These are phyloP conservation scores for Exophiala viscosa DNA, from an alignment of 2,329 filamentous ascomycete genomes.

Conservation along the genomic window DNA sequence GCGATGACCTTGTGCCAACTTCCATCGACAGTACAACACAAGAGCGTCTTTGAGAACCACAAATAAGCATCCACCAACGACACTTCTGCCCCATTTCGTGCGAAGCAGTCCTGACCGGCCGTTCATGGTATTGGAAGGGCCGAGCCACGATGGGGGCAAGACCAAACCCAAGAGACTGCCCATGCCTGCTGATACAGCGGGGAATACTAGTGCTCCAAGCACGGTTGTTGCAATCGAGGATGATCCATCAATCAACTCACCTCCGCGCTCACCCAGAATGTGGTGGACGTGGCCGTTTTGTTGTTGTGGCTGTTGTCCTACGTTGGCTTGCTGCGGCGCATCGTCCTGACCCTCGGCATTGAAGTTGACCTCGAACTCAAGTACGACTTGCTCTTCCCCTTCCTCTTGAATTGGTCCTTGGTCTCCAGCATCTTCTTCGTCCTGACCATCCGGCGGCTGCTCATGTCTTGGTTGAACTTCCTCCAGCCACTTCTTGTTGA, in stretches of 20 bases:
- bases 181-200: constrained; percentile 71
- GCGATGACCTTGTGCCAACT: constrained; percentile 45
- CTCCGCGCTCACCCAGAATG: constrained; percentile 37
- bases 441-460: constrained; percentile 32
- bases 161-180: constrained; percentile 69
- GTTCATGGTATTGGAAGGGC: constrained; percentile 36
- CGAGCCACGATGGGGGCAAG: constrained; percentile 67
- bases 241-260: constrained; percentile 52
- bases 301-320: constrained; percentile 12
- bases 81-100: constrained; percentile 80
- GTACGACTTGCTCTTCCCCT: constrained; percentile 12
- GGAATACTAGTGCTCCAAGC: constrained; percentile 72
- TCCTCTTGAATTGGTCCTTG: constrained; percentile 33
- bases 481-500: constrained; percentile 59
- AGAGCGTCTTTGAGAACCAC: constrained; percentile 73
- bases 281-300: constrained; percentile 31
- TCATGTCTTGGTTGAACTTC: constrained; percentile 57
- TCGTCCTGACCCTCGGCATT: constrained; percentile 43
- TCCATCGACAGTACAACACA: constrained; percentile 56
- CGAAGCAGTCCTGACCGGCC: constrained; percentile 67
- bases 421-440: constrained; percentile 30
- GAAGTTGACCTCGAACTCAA: constrained; percentile 51
- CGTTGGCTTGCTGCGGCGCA: constrained; percentile 28
- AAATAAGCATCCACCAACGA: constrained; percentile 84
- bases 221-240: constrained; percentile 57